Conservation (phyloP, 495 filamentous ascomycete genomes). For the Hypoxylon fragiforme region DNA sequence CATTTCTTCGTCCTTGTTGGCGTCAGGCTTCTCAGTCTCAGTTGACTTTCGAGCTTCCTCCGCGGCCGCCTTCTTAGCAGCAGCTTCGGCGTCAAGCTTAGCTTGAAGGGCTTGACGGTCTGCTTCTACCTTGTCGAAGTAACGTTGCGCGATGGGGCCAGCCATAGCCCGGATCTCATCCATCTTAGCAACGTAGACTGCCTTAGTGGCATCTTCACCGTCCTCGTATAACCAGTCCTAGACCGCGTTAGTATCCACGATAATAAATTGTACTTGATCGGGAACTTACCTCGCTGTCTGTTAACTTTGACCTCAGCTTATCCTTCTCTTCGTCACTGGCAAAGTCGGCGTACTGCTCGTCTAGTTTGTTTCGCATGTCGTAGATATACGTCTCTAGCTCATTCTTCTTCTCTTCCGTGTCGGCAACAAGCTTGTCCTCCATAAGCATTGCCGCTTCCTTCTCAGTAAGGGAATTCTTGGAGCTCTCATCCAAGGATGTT, state of each 20-base stretch:
- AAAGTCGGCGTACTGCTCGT: constrained; percentile 85
- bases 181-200: constrained; percentile 88
- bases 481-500: constrained; percentile 68
- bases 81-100: constrained; percentile 78
- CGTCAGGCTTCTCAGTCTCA: constrained; percentile 48
- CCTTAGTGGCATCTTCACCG: constrained; percentile 93
- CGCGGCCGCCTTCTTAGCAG: constrained; percentile 75
- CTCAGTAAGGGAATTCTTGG: constrained; percentile 71
- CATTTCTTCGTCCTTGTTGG: constrained; percentile 59
- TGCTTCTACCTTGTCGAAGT: constrained; percentile 90
- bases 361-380: constrained; percentile 89
- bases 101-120: constrained; percentile 79
- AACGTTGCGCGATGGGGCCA: constrained; percentile 89
- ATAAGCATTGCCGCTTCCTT: constrained; percentile 88
- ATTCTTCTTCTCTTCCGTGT: constrained; percentile 99
- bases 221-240: constrained; percentile 99
- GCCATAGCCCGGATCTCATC: constrained; percentile 91
- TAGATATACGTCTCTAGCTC: constrained; percentile 98
- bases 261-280: not conserved
- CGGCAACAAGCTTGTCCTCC: constrained; percentile 97
- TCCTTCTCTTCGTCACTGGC: constrained; percentile 91
- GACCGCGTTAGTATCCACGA: constrained; percentile 17
- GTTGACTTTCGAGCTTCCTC: constrained; percentile 59
- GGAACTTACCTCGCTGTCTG: constrained; percentile 76
- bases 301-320: constrained; percentile 78